Conservation (phyloP, 169 alveolate species). For the Plasmodium yoelii region DNA sequence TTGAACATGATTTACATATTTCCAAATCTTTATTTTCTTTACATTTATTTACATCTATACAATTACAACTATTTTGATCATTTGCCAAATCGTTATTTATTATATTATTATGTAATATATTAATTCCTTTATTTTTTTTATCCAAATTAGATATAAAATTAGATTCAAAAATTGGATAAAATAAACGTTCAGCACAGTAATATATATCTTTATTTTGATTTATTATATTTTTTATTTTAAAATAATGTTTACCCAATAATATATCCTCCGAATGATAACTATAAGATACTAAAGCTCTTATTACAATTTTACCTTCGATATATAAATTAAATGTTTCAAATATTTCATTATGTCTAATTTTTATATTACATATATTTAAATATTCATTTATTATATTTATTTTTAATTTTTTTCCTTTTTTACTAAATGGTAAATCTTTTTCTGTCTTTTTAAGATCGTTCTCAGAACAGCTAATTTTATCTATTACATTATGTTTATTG, state of each 20-base stretch:
- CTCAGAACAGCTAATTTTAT: too few relatives aligned
- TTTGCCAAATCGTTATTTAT: not conserved
- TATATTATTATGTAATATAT: not conserved
- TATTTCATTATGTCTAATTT: conserved; percentile 56
- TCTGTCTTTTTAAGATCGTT: too few relatives aligned
- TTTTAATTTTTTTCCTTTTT: conserved; percentile 3
- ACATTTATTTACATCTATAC: not conserved
- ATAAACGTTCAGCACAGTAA: conserved; percentile 33
- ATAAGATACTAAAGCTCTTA: conserved; percentile 39
- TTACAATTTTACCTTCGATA: conserved; percentile 59
- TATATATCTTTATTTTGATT: conserved; percentile 31
- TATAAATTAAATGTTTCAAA: conserved; percentile 12
- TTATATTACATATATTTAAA: conserved; percentile 25
- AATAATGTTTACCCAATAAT: conserved; percentile 53
- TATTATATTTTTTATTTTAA: conserved; percentile 48
- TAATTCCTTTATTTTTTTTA: not conserved
- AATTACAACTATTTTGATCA: not conserved
- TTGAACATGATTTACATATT: not conserved
- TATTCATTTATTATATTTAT: not conserved
- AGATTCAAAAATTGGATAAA: conserved; percentile 20
- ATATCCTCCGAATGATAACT: conserved; percentile 34
- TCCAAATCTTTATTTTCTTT: not conserved
- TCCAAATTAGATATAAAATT: not conserved
- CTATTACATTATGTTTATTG: too few relatives aligned
- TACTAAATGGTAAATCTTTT: not conserved